Conservation (phyloP, 1,139 yeast genomes). For the Lodderomyces beijingensis region DNA sequence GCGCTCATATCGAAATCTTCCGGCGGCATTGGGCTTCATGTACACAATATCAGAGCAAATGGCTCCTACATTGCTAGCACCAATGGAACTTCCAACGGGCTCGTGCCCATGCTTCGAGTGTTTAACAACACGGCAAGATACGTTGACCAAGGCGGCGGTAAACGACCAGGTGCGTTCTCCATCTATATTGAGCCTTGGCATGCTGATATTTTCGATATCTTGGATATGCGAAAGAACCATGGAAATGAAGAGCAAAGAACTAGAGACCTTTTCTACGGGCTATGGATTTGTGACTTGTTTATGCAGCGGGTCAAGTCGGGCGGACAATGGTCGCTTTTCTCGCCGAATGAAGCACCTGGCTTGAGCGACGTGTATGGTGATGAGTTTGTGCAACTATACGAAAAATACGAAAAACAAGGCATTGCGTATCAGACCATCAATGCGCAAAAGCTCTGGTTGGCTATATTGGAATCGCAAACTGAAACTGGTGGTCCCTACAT, state of each 20-base stretch:
- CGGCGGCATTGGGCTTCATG: conserved; percentile 58
- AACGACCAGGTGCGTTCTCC: conserved; percentile 63
- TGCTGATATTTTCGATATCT: conserved; percentile 48
- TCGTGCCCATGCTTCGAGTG: conserved; percentile 56
- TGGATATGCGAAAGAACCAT: conserved; percentile 51
- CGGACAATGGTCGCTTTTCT: conserved; percentile 51
- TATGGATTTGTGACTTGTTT: conserved; percentile 59
- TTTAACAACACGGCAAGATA: conserved; percentile 58
- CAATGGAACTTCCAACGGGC: conserved; percentile 53
- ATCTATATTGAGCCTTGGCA: conserved; percentile 62
- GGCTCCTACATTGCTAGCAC: conserved; percentile 52
- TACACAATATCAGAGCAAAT: conserved; percentile 47
- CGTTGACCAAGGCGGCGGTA: conserved; percentile 62
- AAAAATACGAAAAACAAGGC: conserved; percentile 41
- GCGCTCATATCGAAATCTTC: conserved; percentile 57
- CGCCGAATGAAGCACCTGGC: conserved; percentile 53
- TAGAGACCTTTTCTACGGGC: conserved; percentile 52
- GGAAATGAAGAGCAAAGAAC: conserved; percentile 57
- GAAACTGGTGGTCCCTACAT: conserved; percentile 60
- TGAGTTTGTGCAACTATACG: conserved; percentile 43
- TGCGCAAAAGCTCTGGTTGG: conserved; percentile 54
- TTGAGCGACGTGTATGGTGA: conserved; percentile 47
- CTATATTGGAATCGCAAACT: conserved; percentile 52
- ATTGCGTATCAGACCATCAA: conserved; percentile 33
- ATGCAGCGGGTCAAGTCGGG: conserved; percentile 50